Evolutionary conservation across 768 basidiomycete genomes (phyloP), one percentile per base, ranked within the genome.

Genomic region (Collybia nuda): DNA sequence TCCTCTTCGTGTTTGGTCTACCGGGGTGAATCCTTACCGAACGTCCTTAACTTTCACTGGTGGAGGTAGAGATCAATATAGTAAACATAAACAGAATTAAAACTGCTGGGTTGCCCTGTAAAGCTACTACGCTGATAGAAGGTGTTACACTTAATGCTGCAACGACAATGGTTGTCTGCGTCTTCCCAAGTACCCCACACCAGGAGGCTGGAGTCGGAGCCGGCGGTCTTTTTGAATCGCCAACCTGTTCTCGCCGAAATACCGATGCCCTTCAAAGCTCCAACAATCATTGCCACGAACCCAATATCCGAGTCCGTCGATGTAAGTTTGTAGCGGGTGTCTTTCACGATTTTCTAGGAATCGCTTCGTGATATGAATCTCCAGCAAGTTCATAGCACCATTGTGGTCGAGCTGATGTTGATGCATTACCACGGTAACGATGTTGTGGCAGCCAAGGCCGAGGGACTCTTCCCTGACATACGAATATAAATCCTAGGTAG

Each of bases 401-500:
- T 48, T 28, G 9, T 58, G 54, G 23, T 47, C 55, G 18, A 54
- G 24, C n/a, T 52, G 23, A 39, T 58, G 48, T 35, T 62, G 52
- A 5, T 49, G 40, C 53, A 60, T 58, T 26, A 55, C 56, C 12
- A 55, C 53, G 14, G 60, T 56, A 7, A 63, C 44, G 40, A 62
- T 58, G 42, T 63, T 63, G 44, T 62, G 52, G 28, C 48, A 41
- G 2, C 41, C 57, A 35, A 58, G 55, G 9, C 59, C 60, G 1
- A 51, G 40, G 8, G 58, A 43, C n/a, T 43, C 24, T 28, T 43
- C 42, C 22, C 55, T 54, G 7, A 51, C 28, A 39, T 63, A 63
- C 2, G 62, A 63, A 39, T 52, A 47, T 29, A 63, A 52, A 39
- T 63, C 62, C 62, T 63, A 32, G 3, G 26, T 22, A 21, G 6